Evolutionary conservation across 1,284 basidiomycete species (phyloP).

Genomic region (Ganoderma boninense): DNA sequence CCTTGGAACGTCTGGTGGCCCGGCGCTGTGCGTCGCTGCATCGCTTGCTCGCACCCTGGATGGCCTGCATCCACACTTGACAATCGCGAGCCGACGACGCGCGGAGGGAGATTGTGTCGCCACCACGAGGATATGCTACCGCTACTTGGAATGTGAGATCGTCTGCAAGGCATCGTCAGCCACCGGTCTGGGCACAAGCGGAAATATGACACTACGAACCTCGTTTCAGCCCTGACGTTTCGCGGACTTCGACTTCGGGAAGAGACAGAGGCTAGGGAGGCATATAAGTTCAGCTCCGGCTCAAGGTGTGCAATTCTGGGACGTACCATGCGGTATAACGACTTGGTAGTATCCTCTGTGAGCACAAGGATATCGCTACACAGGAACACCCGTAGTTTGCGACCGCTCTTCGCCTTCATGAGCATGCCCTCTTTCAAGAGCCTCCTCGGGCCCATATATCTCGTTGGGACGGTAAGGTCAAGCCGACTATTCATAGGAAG

Average conservation of each 20-base stretch:
- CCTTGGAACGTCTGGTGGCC: conserved; percentile 30
- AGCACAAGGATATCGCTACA: conserved; percentile 86
- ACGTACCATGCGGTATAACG: conserved; percentile 84
- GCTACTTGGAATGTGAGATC: conserved; percentile 71
- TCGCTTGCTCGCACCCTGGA: conserved; percentile 49
- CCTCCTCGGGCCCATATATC: conserved; percentile 77
- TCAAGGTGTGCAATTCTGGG: no score
- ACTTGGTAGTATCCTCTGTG: conserved; percentile 71
- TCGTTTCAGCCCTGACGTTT: conserved; percentile 49
- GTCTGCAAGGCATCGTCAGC: conserved; percentile 50
- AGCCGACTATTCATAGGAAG: conserved; percentile 61
- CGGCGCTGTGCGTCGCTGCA: conserved; percentile 49
- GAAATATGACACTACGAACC: not conserved
- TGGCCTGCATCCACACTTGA: conserved; percentile 65
- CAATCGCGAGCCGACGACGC: conserved; percentile 71
- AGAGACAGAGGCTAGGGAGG: conserved; percentile 68
- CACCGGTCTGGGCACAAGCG: no score
- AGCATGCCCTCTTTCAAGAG: conserved; percentile 85
- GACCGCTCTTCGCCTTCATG: conserved; percentile 84
- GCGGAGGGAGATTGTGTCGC: conserved; percentile 73
- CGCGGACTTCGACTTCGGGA: conserved; percentile 68
- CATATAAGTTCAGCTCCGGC: not conserved
- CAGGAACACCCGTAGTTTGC: conserved; percentile 79
- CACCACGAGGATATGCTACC: conserved; percentile 77
- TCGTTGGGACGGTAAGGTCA: conserved; percentile 90